Base-by-base conservation (phyloP, 1,284 basidiomycete species). In the Anthracocystis walkeri region DNA sequence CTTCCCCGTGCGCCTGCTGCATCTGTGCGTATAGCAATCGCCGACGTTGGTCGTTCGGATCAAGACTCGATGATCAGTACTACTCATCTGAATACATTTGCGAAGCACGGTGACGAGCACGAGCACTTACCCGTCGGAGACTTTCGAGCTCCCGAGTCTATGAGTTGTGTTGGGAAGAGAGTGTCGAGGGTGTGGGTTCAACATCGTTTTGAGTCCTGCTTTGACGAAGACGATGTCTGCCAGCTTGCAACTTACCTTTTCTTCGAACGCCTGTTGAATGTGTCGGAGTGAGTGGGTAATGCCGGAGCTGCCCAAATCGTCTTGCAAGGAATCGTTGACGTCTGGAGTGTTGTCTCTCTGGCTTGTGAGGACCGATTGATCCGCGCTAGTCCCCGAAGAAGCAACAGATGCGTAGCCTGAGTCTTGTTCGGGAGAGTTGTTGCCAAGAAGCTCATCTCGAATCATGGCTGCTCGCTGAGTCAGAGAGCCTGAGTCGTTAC, bases 121-220 rank as follows among this genome's bases (percentile, higher is more conserved):
- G 23, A 7, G 12, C 0, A 51, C 56, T 42, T 42, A 65, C 66
- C 3, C 38, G 44, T 59, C 62, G 49, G 2, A 75, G 57, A 38
- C 57, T 75, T 35, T 75, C 63, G 16, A 75, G 64, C 46, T 75
- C 72, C 2, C 65, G 58, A 46, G 59, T 70, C 66, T 69, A 56
- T 7, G 23, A 1, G 4, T 7, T 18, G 25, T 1, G 35, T 7
- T 6, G 20, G 21, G 23, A 25, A 23, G 12, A 27, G 21, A 31
- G n/a, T n/a, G n/a, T n/a, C n/a, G n/a, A 23, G 33, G 20, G 49
- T 4, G 2, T 7, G 16, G 49, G 20, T 23, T 35, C 18, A 49
- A n/a, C 20, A 20, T 12, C 41, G n/a, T 20, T 20, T 29, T 29
- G 25, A 12, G 29, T 7, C 2, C 33, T n/a, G 18, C 20, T 20